Base-by-base conservation (phyloP, 129 eudicot genomes). In the Ambrosia trifida region DNA sequence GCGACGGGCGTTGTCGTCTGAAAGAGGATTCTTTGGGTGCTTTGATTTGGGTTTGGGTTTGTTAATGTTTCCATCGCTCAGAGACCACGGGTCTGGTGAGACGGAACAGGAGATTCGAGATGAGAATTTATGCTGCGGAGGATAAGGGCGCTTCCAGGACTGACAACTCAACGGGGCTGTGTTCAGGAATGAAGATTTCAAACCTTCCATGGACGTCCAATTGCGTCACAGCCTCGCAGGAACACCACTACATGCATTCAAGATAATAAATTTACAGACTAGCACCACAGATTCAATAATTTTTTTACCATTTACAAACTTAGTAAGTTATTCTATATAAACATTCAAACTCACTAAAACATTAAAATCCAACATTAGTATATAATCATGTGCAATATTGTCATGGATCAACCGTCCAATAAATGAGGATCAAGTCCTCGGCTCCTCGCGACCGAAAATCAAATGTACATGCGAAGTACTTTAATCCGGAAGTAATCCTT, bases 1-100 rank as follows among this genome's bases (percentile, higher is more conserved):
- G 35, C 97, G 88, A 24, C 99, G 96, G 36, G 99, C 96, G 63
- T 89, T 85, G 88, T 85, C 95, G 70, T 93, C 96, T 28, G 96
- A 80, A 16, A 85, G 96, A 17, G 84, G 89, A 38, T 86, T 89
- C 36, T 93, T 93, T 33, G 96, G 90, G 85, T 85, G 79, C 60
- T 85, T 89, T 70, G 89, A 79, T 65, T 70, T 87, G 81, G 96
- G 96, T 76, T 87, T 92, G 28, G 96, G 98, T 58, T 76, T 51
- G 81, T 89, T 86, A 24, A 24, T 24, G 28, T 24, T 24, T 77
- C 98, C 92, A 66, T 85, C 85, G 68, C 96, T 85, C 53, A 85
- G 84, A 4, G 91, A 71, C 98, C 98, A 93, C 19, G 95, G 95
- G 83, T 93, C 96, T 3, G 90, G 90, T 16, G 89, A 60, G 68